Evolutionary conservation across 345 rosid genomes (phyloP).

Genomic region (Draba incana): DNA sequence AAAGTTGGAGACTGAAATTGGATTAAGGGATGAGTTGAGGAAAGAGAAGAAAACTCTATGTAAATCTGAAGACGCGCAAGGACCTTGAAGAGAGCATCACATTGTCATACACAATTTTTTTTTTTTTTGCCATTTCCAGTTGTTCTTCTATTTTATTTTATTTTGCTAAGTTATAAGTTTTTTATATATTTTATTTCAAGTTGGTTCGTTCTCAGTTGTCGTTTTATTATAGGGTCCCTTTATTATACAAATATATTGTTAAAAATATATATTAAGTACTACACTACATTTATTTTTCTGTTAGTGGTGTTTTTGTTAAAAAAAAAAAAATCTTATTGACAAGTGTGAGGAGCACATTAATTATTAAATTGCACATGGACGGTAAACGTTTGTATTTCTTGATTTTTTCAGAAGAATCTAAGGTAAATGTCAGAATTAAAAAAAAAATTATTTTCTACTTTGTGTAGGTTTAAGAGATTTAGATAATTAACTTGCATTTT

Average conservation of each 20-base stretch:
- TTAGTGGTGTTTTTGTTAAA: too few species aligned
- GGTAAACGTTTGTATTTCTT: too few species aligned
- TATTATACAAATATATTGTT: not conserved
- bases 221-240: constrained; percentile 30
- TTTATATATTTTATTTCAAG: not conserved
- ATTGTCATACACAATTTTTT: constrained; percentile 12
- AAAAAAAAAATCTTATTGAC: too few species aligned
- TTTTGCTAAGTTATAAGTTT: not conserved
- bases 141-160: constrained; percentile 11
- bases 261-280: too few species aligned
- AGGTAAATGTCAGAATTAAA: too few species aligned
- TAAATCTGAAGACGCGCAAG: constrained; percentile 3
- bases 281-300: too few species aligned
- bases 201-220: constrained; percentile 23
- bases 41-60: constrained; percentile 28
- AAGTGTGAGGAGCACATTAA: too few species aligned
- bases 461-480: too few species aligned
- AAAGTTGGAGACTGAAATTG: not conserved
- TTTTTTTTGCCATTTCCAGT: constrained; percentile 4
- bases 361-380: too few species aligned
- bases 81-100: constrained; percentile 18
- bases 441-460: too few species aligned
- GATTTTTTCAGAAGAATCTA: too few species aligned
- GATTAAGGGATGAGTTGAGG: constrained; percentile 2
- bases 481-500: too few species aligned